Evolutionary conservation across 768 basidiomycete genomes (phyloP).

Genomic region (Coprinellus micaceus): DNA sequence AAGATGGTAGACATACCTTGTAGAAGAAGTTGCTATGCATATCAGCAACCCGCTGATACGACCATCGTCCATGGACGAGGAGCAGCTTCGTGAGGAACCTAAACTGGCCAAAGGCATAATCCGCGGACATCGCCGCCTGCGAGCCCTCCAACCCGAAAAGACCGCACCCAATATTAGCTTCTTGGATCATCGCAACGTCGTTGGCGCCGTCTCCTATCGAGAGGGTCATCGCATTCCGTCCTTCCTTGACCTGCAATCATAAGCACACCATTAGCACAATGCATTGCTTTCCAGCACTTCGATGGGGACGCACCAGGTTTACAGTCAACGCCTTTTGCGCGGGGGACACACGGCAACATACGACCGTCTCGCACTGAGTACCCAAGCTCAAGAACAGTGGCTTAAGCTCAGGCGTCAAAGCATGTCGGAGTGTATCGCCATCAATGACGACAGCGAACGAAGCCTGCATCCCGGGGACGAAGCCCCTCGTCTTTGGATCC

Average conservation of each 20-base stretch:
- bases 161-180: constrained; percentile 97
- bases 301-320: constrained; percentile 74
- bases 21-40: constrained; percentile 99
- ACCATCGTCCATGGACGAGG: constrained; percentile 95
- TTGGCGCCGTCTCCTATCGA: constrained; percentile 98
- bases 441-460: constrained; percentile 95
- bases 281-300: no score
- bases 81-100: constrained; percentile 87
- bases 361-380: constrained; percentile 96
- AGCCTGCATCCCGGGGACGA: constrained; percentile 59
- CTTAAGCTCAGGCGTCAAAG: constrained; percentile 74
- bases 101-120: constrained; percentile 98
- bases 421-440: constrained; percentile 85
- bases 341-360: constrained; percentile 96
- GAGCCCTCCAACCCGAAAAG: constrained; percentile 92
- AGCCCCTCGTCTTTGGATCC: constrained; percentile 61
- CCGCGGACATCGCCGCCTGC: constrained; percentile 98
- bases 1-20: constrained; percentile 53
- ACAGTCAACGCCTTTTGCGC: constrained; percentile 98
- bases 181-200: constrained; percentile 99
- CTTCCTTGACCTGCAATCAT: constrained; percentile 78
- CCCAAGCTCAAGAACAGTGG: constrained; percentile 85
- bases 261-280: constrained; percentile 3
- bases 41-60: constrained; percentile 91
- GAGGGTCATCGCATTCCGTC: constrained; percentile 91